Conservation (phyloP, 345 rosid genomes). For the Heritiera littoralis region DNA sequence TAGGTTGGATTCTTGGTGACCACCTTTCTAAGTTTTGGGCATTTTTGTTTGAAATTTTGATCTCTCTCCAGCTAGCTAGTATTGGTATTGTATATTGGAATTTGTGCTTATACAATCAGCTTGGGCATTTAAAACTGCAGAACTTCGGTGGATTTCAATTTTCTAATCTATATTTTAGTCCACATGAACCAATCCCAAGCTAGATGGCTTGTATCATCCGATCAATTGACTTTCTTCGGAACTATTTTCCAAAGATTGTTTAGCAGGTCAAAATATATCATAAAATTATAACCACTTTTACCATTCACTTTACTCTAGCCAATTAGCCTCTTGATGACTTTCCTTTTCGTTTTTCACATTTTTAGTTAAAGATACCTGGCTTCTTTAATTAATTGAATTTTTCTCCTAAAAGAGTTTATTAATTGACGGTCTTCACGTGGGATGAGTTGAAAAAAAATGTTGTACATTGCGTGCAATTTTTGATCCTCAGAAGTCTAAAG, state of each 20-base stretch:
- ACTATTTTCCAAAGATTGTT: not conserved
- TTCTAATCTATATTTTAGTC: conserved; percentile 6
- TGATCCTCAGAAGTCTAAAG: no score
- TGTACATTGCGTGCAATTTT: no score
- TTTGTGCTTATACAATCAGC: conserved; percentile 1
- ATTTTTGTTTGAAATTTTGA: not conserved
- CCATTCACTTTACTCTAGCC: not conserved
- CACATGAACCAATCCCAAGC: conserved; percentile 27
- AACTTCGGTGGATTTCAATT: not conserved
- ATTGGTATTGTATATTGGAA: conserved; percentile 7
- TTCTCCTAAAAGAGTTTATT: no score
- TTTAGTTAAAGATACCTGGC: no score
- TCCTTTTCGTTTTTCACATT: no score
- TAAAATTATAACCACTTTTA: not conserved
- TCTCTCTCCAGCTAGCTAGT: not conserved
- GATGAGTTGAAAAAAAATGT: no score
- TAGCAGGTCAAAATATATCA: not conserved
- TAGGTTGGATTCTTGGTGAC: conserved; percentile 52
- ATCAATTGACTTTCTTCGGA: conserved; percentile 17
- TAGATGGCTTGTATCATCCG: conserved; percentile 38
- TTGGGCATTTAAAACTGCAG: no score
- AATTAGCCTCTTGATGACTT: no score
- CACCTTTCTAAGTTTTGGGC: conserved; percentile 18
- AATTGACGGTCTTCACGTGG: no score
- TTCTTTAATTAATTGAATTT: no score